phyloP scores from a whole-genome alignment of 768 basidiomycete species.

The Daedaleopsis nitida region DNA sequence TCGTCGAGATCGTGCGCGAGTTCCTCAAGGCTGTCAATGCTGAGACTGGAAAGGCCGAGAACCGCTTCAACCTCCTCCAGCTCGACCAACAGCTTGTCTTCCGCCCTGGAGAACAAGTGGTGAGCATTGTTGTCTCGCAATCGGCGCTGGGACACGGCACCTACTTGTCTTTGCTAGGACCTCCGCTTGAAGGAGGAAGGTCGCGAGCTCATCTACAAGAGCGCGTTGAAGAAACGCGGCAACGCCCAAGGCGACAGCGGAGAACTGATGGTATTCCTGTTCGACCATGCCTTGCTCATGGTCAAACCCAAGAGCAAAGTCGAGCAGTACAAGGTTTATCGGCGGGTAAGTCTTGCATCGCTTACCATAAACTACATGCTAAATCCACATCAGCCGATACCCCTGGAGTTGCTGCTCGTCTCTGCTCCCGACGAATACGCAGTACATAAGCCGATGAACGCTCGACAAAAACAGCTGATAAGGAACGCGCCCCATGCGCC shows the following conservation, averaged over 20 bases:
- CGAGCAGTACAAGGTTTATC: conserved; percentile 91
- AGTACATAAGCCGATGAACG: conserved; percentile 27
- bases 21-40: conserved; percentile 88
- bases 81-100: conserved; percentile 91
- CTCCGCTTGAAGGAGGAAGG: conserved; percentile 84
- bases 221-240: conserved; percentile 82
- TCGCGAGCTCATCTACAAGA: conserved; percentile 91
- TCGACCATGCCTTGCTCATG: conserved; percentile 95
- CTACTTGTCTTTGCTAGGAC: conserved; percentile 52
- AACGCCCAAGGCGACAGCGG: conserved; percentile 74
- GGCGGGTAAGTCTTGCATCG: conserved; percentile 55
- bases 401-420: conserved; percentile 87
- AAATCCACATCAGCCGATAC: conserved; percentile 72
- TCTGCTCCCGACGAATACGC: conserved; percentile 71
- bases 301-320: conserved; percentile 91
- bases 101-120: conserved; percentile 87
- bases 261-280: conserved; percentile 91
- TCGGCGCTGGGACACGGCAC: neutral
- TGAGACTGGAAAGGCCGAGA: conserved; percentile 95
- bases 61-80: conserved; percentile 93
- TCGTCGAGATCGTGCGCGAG: conserved; percentile 71
- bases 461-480: conserved; percentile 34
- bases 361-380: neutral
- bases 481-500: conserved; percentile 45
- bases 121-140: conserved; percentile 39